Evolutionary conservation across 495 filamentous ascomycete species (phyloP), one percentile per base, ranked within the genome.

Genomic region (Choiromyces venosus): DNA sequence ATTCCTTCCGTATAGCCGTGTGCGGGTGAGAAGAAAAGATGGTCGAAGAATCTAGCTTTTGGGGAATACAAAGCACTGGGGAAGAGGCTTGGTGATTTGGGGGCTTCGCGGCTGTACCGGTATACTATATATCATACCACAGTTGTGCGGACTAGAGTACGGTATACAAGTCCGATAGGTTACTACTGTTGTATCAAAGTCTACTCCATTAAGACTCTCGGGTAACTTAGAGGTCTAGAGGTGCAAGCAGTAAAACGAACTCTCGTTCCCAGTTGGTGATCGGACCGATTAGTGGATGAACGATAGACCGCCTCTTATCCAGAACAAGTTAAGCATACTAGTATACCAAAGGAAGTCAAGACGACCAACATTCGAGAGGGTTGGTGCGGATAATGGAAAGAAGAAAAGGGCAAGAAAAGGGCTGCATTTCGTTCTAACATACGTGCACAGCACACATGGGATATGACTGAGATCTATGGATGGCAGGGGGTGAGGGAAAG

Each of bases 351-450:
- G 68, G 56, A 67, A 44, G 73, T 25, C 37, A 71, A 76, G 74
- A 77, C 75, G 77, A 77, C 74, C 75, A 77, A 77, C 75, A 77
- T 61, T 61, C 12, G 66, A 68, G 74, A 61, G 67, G 71, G 33
- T 46, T 76, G 38, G 74, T 65, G 37, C 36, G 66, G 74, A 68
- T 73, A 73, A 76, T 74, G 73, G 71, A 76, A 73, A 71, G 36
- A 65, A 67, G 46, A 66, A 5, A 56, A 67, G 38, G 21, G 46
- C 66, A 65, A 46, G 10, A 61, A 18, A 61, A 61, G 12, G 25
- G 25, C 52, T 61, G 25, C 52, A 61, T 61, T 61, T 61, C 7
- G 12, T 61, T 61, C 52, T 25, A 29, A 16, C 12, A 61, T 61
- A 61, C 52, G 52, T 61, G 52, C 52, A 61, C 52, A 61, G 52